Base-by-base conservation (phyloP, 2,329 filamentous ascomycete genomes). In the Colletotrichum phormii region DNA sequence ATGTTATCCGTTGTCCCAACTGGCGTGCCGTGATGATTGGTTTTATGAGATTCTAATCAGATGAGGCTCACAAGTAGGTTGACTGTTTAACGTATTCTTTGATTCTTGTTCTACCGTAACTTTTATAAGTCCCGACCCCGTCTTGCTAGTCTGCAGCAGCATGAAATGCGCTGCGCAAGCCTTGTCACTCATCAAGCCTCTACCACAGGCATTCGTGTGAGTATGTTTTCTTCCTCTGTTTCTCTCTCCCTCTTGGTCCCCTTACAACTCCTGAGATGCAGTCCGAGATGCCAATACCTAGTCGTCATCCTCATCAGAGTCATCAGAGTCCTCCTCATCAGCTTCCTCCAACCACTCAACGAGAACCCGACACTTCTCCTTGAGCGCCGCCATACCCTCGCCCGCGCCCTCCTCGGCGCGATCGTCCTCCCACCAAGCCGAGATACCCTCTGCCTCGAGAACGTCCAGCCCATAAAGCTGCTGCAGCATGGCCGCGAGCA, bases 311-410 rank as follows among this genome's bases (percentile, higher is more conserved):
- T 81, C 80, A 7, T 84, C 83, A 7, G 85, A 83, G 0, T 90
- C 89, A 1, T 92, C 90, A 6, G 91, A 90, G 1, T 93, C 92
- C n/a, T 92, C 91, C 73, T 91, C 91, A 75, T 92, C 91, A 46
- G 93, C 94, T 79, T 95, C 92, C 78, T 93, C 93, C 77, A 96
- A 82, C 91, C 95, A 94, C 78, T 97, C 94, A 57, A 98, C 91
- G 81, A 98, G 90, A 64, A 92, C 90, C 78, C 90, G 87, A 71
- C 94, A 95, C 84, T 93, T 93, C 73, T 89, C 89, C 80, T 92
- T 92, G 18, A 98, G 90, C 62, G 84, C 88, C 72, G 83, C 83
- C 91, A 98, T 90, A 65, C 89, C 89, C 67, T 93, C 92, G 15
- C 89, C 89, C 67, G 93, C 92, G 15, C 87, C 91, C 67, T 91